Evolutionary conservation across 192 early-diverging fungal species (phyloP), one percentile per base, ranked within the genome.

Genomic region (Spinellus fusiger): DNA sequence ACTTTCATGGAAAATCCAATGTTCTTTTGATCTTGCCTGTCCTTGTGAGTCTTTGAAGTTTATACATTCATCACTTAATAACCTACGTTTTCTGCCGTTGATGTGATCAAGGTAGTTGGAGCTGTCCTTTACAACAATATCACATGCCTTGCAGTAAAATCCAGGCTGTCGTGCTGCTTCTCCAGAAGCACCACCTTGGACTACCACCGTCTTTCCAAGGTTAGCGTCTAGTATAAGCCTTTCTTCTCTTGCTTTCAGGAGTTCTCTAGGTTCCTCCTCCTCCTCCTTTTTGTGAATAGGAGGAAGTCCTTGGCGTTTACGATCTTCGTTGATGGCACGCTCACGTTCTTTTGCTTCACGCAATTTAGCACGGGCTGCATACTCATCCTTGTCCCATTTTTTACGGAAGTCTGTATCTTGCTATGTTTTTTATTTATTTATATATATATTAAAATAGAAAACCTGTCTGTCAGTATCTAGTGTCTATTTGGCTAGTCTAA

Each of bases 81-180:
- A 70, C 81, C 65, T 73, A 91, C 87, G 95, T 55, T 89, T 90
- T 59, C 80, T 80, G 59, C 91, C 90, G 70, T 96, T 98, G 53
- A 92, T 88, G 58, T 98, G 94, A 68, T 95, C 94, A 58, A 96
- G 75, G 53, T 88, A 98, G 46, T 83, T 89, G 40, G 89, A 76
- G 62, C 88, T 94, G 77, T 98, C 95, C 61, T 94, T 94, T 54
- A 93, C 80, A 4, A 85, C 85, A 54, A 86, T 84, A 57, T 96
- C 91, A 61, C 96, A 96, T 2, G 80, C 77, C 67, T 89, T 84
- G 73, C 96, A 98, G 61, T 91, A 93, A 69, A 91, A 98, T 18
- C 96, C 96, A 4, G 95, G 90, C 65, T 91, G 89, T 49, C 81
- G 80, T 35, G 80, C 64, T 1, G 76, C 79, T 2, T 70, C 70